Evolutionary conservation across 2,329 filamentous ascomycete species (phyloP).

Genomic region (Diaporthe nobilis): DNA sequence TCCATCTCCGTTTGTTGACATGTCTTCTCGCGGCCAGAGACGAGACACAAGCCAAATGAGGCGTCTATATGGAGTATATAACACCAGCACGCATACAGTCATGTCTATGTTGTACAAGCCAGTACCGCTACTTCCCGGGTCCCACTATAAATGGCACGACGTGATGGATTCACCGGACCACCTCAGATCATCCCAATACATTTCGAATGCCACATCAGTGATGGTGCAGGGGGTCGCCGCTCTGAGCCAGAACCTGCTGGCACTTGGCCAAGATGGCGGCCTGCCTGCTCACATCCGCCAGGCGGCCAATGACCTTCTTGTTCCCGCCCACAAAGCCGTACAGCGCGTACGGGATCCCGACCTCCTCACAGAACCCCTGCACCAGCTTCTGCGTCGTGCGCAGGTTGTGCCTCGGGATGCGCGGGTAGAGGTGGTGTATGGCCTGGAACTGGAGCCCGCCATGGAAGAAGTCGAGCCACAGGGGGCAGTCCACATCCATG

Average conservation of each 20-base stretch:
- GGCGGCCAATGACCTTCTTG: constrained; percentile 80
- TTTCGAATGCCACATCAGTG: constrained; percentile 28
- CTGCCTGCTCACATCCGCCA: constrained; percentile 86
- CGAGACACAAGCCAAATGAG: constrained; percentile 1
- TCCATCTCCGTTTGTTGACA: background rate
- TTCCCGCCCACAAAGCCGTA: constrained; percentile 90
- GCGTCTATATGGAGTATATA: background rate
- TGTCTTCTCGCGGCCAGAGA: background rate
- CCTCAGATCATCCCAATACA: background rate
- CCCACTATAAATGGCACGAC: constrained; percentile 6
- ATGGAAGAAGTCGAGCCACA: constrained; percentile 91
- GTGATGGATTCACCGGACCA: background rate
- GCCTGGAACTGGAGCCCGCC: constrained; percentile 92
- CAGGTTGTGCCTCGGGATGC: constrained; percentile 88
- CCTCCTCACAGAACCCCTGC: constrained; percentile 84
- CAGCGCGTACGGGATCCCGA: constrained; percentile 86
- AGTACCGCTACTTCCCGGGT: constrained; percentile 2
- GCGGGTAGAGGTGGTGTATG: constrained; percentile 87
- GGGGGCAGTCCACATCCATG: constrained; percentile 92
- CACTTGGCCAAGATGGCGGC: constrained; percentile 84
- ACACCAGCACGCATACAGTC: background rate
- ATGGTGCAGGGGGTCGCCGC: constrained; percentile 47
- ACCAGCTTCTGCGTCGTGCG: constrained; percentile 82
- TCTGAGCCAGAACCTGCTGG: constrained; percentile 65
- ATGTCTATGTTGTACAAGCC: background rate